Conservation (phyloP, 371 early-diverging fungal species). For the Lichtheimia ornata region DNA sequence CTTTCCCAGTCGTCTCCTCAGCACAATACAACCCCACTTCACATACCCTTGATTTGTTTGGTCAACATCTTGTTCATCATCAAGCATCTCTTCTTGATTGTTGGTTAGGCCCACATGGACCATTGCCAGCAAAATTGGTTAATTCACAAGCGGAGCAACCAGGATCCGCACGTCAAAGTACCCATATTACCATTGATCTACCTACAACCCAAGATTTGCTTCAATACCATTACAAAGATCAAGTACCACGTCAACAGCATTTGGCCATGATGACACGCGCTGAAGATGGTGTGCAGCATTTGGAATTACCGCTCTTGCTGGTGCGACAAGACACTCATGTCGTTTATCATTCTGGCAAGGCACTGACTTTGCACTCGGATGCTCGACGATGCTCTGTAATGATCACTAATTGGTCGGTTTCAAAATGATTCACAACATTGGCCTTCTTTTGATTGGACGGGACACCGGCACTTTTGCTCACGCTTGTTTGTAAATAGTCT, state of each 20-base stretch:
- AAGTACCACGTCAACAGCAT: background rate
- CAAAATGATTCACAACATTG: conserved; percentile 1
- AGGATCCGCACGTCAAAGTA: conserved; percentile 27
- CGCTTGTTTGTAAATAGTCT: too few species aligned
- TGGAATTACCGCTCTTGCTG: conserved; percentile 33
- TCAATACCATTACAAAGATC: conserved; percentile 17
- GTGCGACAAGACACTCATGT: conserved; percentile 36
- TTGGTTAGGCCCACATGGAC: conserved; percentile 42
- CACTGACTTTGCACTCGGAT: conserved; percentile 18
- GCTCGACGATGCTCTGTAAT: background rate
- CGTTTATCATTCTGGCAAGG: conserved; percentile 41
- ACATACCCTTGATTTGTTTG: conserved; percentile 31
- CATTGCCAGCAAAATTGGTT: conserved; percentile 26
- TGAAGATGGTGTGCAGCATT: conserved; percentile 15
- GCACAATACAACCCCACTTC: conserved; percentile 26
- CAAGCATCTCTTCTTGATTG: conserved; percentile 32
- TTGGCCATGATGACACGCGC: conserved; percentile 3
- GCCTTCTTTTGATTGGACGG: too few species aligned
- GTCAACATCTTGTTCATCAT: conserved; percentile 32
- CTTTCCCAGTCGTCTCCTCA: conserved; percentile 34
- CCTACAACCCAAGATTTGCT: conserved; percentile 29
- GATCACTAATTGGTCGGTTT: conserved; percentile 3
- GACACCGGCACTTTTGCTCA: too few species aligned
- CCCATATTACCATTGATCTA: conserved; percentile 28
- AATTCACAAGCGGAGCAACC: conserved; percentile 19